A percentile compares a stretch with the other conserved stretches of the same genome.
Conservation (phyloP, 768 basidiomycete species). For the Tephrocybe rancida region DNA sequence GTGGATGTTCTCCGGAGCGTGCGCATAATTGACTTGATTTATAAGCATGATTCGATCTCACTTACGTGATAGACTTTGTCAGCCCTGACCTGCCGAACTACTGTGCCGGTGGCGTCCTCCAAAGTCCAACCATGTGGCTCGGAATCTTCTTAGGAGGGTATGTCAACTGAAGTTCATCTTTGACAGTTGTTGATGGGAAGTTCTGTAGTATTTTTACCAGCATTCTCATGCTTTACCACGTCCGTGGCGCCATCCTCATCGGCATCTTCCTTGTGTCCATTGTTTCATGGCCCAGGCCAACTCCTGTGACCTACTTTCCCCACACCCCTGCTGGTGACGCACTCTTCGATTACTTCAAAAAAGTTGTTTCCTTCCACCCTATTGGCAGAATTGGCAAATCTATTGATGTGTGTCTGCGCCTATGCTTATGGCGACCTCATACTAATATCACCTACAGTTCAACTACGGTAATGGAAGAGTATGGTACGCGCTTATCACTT, state of each 20-base stretch:
- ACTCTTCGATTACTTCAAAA: slow-evolving; percentile 83
- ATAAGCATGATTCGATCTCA: neutral
- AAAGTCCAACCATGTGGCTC: slow-evolving; percentile 83
- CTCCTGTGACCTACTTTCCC: slow-evolving; percentile 82
- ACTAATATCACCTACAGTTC: slow-evolving; percentile 37
- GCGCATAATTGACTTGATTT: neutral
- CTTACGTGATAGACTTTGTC: slow-evolving; percentile 42
- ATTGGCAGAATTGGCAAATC: slow-evolving; percentile 64
- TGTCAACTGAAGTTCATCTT: slow-evolving; percentile 20
- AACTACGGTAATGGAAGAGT: slow-evolving; percentile 68
- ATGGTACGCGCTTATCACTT: slow-evolving; percentile 88
- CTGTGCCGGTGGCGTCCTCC: slow-evolving; percentile 67
- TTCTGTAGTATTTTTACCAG: slow-evolving; percentile 66
- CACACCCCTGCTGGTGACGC: slow-evolving; percentile 67
- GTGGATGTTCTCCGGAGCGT: slow-evolving; percentile 68
- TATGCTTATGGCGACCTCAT: slow-evolving; percentile 6
- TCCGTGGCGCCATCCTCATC: slow-evolving; percentile 81
- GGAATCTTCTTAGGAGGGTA: slow-evolving; percentile 85
- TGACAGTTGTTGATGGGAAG: slow-evolving; percentile 3
- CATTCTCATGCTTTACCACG: slow-evolving; percentile 80
- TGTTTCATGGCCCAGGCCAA: slow-evolving; percentile 87
- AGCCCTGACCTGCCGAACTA: slow-evolving; percentile 50
- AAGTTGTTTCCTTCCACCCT: slow-evolving; percentile 77
- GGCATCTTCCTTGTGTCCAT: slow-evolving; percentile 86
- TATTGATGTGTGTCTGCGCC: slow-evolving; percentile 58